Base-by-base conservation (phyloP, 2,329 filamentous ascomycete genomes). In the Didymella keratinophila region DNA sequence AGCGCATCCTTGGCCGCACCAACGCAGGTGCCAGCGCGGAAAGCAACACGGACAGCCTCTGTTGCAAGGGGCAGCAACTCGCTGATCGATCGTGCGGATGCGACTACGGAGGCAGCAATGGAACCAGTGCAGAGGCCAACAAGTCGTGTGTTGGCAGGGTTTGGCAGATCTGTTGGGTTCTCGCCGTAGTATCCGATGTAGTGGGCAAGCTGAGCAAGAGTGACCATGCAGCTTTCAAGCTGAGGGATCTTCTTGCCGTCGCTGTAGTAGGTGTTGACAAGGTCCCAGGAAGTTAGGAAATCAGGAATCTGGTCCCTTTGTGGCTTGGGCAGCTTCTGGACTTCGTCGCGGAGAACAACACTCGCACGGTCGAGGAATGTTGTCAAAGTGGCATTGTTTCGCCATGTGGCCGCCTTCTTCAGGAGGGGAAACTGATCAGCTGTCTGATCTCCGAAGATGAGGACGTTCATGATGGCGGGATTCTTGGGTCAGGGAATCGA, bases 391-490 rank as follows among this genome's bases (percentile, higher is more conserved):
- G 86, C 84, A 71, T 83, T 83, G 70, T 81, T 80, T 66, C 78
- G 82, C 69, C 80, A 78, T 49, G 80, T 76, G 56, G 76, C 75
- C 28, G 80, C 75, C 67, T 81, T 81, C 65, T 79, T 77, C 60
- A 91, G 78, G 64, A 89, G 86, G 65, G 79, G 80, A 71, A 89
- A 85, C 67, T 87, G 87, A 74, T 89, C 86, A 68, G 87, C 82
- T 60, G 88, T 90, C 78, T 91, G 88, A 72, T 91, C 88, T 78
- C 88, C 88, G 72, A 90, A 89, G 62, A 90, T 84, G 74, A 89
- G 83, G 58, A 80, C 71, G 70, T 82, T 82, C 72, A 79, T 79
- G 63, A 54, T 77, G 67, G 61, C 52, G 58, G 61, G 52, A 55
- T 59, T 58, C 30, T 45, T 46, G 32, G 41, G 51, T 56, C 58